Base-by-base conservation (phyloP, 805 yeast species). In the Candida railenensis region DNA sequence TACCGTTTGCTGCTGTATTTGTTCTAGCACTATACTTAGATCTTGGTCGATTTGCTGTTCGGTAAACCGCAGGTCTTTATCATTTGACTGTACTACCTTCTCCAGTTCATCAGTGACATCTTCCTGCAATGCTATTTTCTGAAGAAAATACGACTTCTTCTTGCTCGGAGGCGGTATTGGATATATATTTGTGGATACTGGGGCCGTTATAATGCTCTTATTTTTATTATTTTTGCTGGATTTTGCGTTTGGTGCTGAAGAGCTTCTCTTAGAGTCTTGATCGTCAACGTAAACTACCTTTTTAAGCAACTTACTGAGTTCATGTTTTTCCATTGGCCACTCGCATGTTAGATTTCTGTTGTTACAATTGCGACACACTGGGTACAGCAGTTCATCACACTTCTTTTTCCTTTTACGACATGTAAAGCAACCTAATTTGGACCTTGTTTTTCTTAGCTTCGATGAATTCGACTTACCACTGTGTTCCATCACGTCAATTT, bases 331-430 rank as follows among this genome's bases (percentile, higher is more conserved):
- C 11, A 36, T 37, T 4, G 69, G 63, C 71, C 71, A 66, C 30
- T 47, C 48, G 48, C 71, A 66, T 11, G 43, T 40, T 14, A 63
- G 41, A 15, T 45, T 43, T 37, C 57, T 59, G 4, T 15, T 18
- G 28, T 50, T 47, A 46, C 71, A 66, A 45, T 61, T 60, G 22
- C 46, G 47, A 51, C 71, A 66, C 2, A 45, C 47, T 3, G 70
- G 70, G 45, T 60, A 65, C 59, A 58, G 61, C 22, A 43, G 45
- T 49, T 65, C 69, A 48, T 65, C 69, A 51, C 69, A 65, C 50
- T 62, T 64, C 50, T 59, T 63, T 49, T 56, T 58, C 12, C 63
- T 53, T 42, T 49, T 50, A 16, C 67, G 55, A 51, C 69, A 64
- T n/a, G 67, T 62, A 34, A 54, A 50, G 40, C 71, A 66, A 4